A percentile compares a stretch with the other conserved stretches of the same genome.
Conservation (phyloP, 192 early-diverging fungal genomes). For the Bifiguratus adelaidae region DNA sequence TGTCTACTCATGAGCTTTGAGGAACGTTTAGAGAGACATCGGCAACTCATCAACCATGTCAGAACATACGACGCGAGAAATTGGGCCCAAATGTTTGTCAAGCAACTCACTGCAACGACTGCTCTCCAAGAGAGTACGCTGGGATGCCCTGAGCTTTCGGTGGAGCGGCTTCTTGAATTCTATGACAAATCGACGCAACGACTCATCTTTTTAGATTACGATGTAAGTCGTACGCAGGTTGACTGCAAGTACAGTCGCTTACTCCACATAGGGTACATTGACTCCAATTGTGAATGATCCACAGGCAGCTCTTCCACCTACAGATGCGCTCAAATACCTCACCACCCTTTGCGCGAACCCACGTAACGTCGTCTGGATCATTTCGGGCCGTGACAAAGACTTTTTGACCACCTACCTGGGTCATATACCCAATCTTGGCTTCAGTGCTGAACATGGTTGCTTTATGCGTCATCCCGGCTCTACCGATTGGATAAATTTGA, state of each 20-base stretch:
- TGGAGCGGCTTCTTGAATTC: constrained; percentile 12
- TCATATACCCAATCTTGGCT: constrained; percentile 60
- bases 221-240: not conserved
- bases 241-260: not conserved
- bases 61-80: constrained; percentile 74
- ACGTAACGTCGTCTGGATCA: constrained; percentile 77
- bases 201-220: constrained; percentile 52
- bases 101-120: constrained; percentile 50
- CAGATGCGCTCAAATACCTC: constrained; percentile 72
- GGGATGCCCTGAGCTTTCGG: constrained; percentile 28
- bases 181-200: constrained; percentile 59
- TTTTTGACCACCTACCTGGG: constrained; percentile 81
- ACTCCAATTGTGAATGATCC: constrained; percentile 86
- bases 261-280: constrained; percentile 72
- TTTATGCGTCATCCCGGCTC: constrained; percentile 77
- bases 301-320: constrained; percentile 67
- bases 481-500: constrained; percentile 66
- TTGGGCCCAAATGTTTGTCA: constrained; percentile 82
- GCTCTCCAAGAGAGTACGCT: constrained; percentile 29
- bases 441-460: constrained; percentile 91
- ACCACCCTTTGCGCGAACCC: constrained; percentile 61
- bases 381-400: constrained; percentile 84
- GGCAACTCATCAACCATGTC: constrained; percentile 69
- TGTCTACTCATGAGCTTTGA: too few species aligned
- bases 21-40: too few species aligned